Base-by-base conservation (phyloP, 1,139 yeast species). In the Spathaspora jeffriesii region DNA sequence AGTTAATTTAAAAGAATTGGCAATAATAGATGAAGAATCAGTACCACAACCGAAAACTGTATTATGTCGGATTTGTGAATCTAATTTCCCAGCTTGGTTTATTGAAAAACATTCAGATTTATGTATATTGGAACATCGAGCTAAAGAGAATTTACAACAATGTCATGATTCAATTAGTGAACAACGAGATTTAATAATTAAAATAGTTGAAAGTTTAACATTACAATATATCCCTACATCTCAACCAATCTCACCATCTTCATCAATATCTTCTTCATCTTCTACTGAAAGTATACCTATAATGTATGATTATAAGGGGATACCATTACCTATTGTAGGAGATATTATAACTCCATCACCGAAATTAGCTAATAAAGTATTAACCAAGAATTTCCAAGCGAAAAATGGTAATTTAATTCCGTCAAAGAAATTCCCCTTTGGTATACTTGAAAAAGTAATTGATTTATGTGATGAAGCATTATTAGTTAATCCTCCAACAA, bases 51-150 rank as follows among this genome's bases (percentile, higher is more conserved):
- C 96, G 0, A 85, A 85, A 34, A 75, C 84, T 42, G 88, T 90
- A 40, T 70, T 92, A 38, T 95, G 99, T 64, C 77, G 97, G 45
- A 91, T 95, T 18, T 95, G 99, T 65, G 99, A 95, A 60, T 82
- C 84, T 25, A 80, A 81, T 45, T 83, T 92, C n/a, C 97, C 97
- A 1, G 90, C 93, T 1, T 95, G 99, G 99, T 93, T 96, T 85
- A 75, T 93, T 44, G 99, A 92, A 59, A 80, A 85, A 45, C 99
- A 95, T 65, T 85, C 95, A 1, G 96, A 91, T 60, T 71, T 88
- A 46, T 95, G 99, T 59, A 73, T 88, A 25, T 81, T 89, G 40
- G 98, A 91, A 61, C 96, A 91, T 64, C 79, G 86, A 55, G 81
- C 88, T 3, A 90, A 85, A 58, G 92, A 91, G 52, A 85, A 85